phyloP scores from a whole-genome alignment of 768 basidiomycete species.

The Infundibulicybe gibba region DNA sequence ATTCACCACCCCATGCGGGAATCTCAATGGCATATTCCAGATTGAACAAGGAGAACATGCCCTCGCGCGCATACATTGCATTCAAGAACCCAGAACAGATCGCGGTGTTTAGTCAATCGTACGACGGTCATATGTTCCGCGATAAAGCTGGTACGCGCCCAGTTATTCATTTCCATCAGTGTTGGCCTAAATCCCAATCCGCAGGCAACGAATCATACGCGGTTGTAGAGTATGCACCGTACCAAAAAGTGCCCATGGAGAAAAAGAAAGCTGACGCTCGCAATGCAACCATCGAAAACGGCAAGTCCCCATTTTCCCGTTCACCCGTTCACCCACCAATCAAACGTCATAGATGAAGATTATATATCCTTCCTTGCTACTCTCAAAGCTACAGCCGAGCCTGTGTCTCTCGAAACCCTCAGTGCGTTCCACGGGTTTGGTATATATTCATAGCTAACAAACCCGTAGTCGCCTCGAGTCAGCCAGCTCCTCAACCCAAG shows the following conservation, averaged over 20 bases:
- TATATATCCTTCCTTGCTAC: constrained; percentile 79
- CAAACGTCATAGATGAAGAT: constrained; percentile 60
- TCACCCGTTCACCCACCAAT: neutral
- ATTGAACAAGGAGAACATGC: constrained; percentile 77
- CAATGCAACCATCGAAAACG: constrained; percentile 88
- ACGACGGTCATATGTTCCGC: constrained; percentile 88
- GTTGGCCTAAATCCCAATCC: constrained; percentile 1
- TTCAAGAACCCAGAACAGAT: constrained; percentile 78
- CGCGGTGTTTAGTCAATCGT: constrained; percentile 73
- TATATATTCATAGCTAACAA: constrained; percentile 1
- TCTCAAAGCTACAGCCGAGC: constrained; percentile 57
- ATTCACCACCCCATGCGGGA: neutral
- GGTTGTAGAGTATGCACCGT: constrained; percentile 92
- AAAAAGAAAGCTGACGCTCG: constrained; percentile 76
- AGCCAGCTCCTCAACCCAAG: constrained; percentile 60
- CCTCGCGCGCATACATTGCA: constrained; percentile 88
- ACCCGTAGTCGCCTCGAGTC: constrained; percentile 57
- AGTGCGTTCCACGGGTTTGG: constrained; percentile 35
- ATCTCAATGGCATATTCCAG: constrained; percentile 31
- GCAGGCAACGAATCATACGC: constrained; percentile 90
- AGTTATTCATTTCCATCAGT: neutral
- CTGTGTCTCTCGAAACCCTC: constrained; percentile 59
- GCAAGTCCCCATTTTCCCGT: constrained; percentile 31
- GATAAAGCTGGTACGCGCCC: constrained; percentile 78
- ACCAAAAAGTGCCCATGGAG: constrained; percentile 78